Conservation (phyloP, 2,329 filamentous ascomycete species). For the Ophiostoma pallidulum region DNA sequence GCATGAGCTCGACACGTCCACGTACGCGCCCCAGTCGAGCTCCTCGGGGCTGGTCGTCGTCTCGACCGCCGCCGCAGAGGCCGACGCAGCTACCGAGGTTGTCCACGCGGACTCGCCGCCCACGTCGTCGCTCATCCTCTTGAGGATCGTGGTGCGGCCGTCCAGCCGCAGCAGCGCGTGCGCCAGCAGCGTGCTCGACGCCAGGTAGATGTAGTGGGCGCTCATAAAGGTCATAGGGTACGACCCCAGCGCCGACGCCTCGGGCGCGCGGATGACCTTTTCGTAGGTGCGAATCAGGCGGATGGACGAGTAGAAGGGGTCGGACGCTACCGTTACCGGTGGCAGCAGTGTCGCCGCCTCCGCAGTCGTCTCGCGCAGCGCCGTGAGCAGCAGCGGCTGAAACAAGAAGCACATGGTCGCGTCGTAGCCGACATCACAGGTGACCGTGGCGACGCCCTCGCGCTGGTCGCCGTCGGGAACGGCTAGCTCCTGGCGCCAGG, state of each 20-base stretch:
- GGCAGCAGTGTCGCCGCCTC: not conserved
- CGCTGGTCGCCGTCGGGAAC: slow-evolving; percentile 10
- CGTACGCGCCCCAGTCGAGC: slow-evolving; percentile 15
- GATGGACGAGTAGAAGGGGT: slow-evolving; percentile 23
- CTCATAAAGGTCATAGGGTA: slow-evolving; percentile 25
- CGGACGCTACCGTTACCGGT: slow-evolving; percentile 18
- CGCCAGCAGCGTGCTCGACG: slow-evolving; percentile 23
- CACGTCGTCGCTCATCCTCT: slow-evolving; percentile 11
- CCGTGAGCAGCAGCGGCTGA: slow-evolving; percentile 21
- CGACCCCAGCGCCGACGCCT: slow-evolving; percentile 20
- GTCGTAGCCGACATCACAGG: slow-evolving; percentile 25
- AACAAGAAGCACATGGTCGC: slow-evolving; percentile 25
- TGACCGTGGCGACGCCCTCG: slow-evolving; percentile 21
- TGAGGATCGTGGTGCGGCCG: slow-evolving; percentile 19
- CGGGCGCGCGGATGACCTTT: slow-evolving; percentile 22
- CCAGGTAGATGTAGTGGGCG: slow-evolving; percentile 25
- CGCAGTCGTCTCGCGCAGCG: slow-evolving; percentile 2
- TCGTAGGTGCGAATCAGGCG: slow-evolving; percentile 23
- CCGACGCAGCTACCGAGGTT: too few relatives aligned
- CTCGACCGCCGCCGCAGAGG: not conserved
- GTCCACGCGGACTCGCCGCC: too few relatives aligned
- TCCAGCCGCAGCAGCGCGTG: slow-evolving; percentile 23
- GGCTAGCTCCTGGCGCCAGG: slow-evolving; percentile 14
- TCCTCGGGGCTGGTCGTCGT: not conserved
- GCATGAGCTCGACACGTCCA: slow-evolving; percentile 13